Evolutionary conservation across 345 rosid genomes (phyloP), one percentile per base, ranked within the genome.

Genomic region (Noccaea caerulescens): DNA sequence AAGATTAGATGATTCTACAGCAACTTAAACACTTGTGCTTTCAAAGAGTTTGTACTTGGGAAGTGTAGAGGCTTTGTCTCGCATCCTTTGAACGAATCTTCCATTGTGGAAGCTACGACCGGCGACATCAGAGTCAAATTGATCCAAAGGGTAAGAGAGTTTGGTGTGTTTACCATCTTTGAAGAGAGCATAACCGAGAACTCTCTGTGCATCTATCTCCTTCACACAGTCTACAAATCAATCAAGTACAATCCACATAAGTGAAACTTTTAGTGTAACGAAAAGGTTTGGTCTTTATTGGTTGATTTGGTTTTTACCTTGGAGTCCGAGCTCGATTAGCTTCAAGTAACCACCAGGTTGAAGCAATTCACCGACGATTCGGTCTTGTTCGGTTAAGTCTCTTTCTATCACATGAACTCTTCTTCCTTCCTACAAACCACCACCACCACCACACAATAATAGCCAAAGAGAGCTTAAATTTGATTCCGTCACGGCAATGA

Each of bases 31-130:
- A 70, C 14, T 4, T 37, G 8, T 9, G 6, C 8, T 58, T 47
- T 37, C 58, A 4, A 37, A 46, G 23, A 1, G 23, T 20, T 20
- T 2, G 34, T 80, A 82, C 88, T 82, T 82, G 6, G 82, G 80
- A 52, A 80, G 80, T 30, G 63, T 45, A 69, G 80, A 74, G 74
- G 84, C 86, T 69, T 80, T 84, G 47, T 84, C 77, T 72, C 88
- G 69, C 86, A 84, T 82, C 68, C 86, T 67, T 66, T 76, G 86
- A 4, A 84, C 79, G 58, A 82, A 84, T 52, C 86, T 81, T 1
- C 88, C 84, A 66, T 84, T 84, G 41, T 84, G 86, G 52, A 84
- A 82, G 74, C 84, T 76, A 27, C 86, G 71, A n/a, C 86, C 88
- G 2, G 84, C 59, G 33, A 82, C 76, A 71, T 82, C 86, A 1